Evolutionary conservation across 257 asterid genomes (phyloP), one percentile per base, ranked within the genome.

Genomic region (Anisodus tanguticus): DNA sequence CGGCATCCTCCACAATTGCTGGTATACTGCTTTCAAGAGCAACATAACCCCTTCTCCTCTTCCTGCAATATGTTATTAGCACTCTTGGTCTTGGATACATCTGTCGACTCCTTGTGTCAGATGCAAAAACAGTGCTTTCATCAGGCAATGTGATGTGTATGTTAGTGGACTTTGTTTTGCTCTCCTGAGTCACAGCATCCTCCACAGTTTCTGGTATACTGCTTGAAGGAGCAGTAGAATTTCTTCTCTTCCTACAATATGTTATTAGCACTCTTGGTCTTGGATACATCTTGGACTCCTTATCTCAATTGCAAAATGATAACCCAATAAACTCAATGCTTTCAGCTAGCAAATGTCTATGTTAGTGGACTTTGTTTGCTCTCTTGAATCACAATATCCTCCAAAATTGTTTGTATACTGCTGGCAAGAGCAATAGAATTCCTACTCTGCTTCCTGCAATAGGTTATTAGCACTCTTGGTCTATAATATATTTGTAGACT

Each of bases 271-370:
- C 64, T 55, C 41, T 31, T 54, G 59, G 64, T 31, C 31, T 77
- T 77, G 64, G 49, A 31, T 51, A 53, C 58, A 31, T 71, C 59
- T 51, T 71, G 37, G 54, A 43, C 79, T 71, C 26, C 22, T 69
- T 19, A 4, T n/a, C 10, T 71, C 54, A 71, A 71, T 45, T 17
- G 54, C 79, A 45, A 71, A 43, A 71, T 4, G 17, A 12, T 22
- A 71, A 71, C 79, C 79, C 79, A 43, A 43, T n/a, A n/a, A 71
- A 10, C 79, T 71, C 58, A n/a, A 35, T 43, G 79, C 79, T 71
- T 71, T 71, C 57, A 43, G 31, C 79, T 43, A n/a, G 39, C 79
- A 71, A 43, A 45, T 45, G 79, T 71, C 78, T 70, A 71, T 45
- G 31, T 35, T 77, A 8, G 26, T 13, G 47, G 37, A 2, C 59